Percentiles rank a stretch among this genome's conserved stretches.
phyloP scores from a whole-genome alignment of 2,329 filamentous ascomycete species.

The Leptographium lundbergii region DNA sequence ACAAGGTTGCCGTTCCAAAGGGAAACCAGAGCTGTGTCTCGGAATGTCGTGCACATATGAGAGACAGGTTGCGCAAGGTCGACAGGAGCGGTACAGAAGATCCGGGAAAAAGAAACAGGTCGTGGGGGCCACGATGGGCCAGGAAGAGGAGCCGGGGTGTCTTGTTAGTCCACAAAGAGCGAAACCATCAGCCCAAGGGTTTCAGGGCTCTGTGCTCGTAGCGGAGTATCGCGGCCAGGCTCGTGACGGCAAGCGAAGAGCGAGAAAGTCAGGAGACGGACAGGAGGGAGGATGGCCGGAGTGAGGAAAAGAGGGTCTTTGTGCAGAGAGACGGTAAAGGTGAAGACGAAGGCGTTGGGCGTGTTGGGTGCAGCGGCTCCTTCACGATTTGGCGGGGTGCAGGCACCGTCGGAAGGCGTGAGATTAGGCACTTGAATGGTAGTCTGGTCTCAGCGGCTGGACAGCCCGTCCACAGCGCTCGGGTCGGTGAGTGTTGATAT shows the following conservation, averaged over 20 bases:
- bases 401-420: background rate
- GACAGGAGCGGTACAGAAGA: background rate
- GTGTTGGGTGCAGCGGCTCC: background rate
- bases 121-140: background rate
- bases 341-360: background rate
- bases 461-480: background rate
- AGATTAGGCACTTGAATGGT: background rate
- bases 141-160: background rate
- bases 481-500: background rate
- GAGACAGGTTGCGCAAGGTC: background rate
- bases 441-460: background rate
- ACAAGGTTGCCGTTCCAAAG: background rate
- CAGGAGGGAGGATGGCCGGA: background rate
- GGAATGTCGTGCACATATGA: background rate
- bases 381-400: background rate
- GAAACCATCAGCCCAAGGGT: background rate
- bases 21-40: background rate
- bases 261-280: background rate
- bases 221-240: background rate
- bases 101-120: background rate
- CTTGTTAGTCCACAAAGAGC: slow-evolving; percentile 1
- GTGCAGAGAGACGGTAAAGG: background rate
- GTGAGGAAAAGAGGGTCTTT: too few species aligned
- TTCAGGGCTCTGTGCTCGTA: background rate
- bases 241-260: background rate